Evolutionary conservation across 805 yeast species (phyloP), one percentile per base, ranked within the genome.

Genomic region (Ogataea kodamae): DNA sequence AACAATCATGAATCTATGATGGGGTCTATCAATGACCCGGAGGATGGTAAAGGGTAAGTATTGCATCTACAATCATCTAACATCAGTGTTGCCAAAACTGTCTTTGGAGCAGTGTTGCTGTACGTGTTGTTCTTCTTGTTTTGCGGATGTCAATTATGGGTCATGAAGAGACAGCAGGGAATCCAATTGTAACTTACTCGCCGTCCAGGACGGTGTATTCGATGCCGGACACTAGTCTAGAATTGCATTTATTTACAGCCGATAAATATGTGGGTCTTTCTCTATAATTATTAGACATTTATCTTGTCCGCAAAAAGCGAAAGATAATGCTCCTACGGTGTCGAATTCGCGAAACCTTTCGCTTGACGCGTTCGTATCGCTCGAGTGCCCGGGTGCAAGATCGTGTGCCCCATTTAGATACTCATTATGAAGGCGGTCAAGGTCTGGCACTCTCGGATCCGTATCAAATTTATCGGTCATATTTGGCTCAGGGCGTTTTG

Each of bases 21-120:
- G 66, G 98, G 98, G 4, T 84, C 96, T 23, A 76, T 78, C 41
- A 78, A 70, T 48, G 96, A 89, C 55, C 98, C 98, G 9, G 85
- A 75, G 48, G 92, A 92, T 55, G 97, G 97, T 10, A 77, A 78
- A 43, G 95, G 92, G 72, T 64, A 50, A 55, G 71, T 65, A 18
- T 25, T 27, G 20, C 21, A 21, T 18, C 7, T 8, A 4, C n/a
- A n/a, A 9, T 7, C 8, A 15, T 35, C 39, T 38, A 29, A 36
- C 42, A 32, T 12, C 33, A 72, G 78, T 18, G 97, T 90, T 23
- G 96, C 97, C 18, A 75, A 75, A 46, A 92, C 97, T 3, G 81
- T 90, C 16, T 82, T 82, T 63, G 81, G 88, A 31, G 96, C 97
- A 16, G 96, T 89, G 6, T 56, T 81, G 37, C 88, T 90, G 8